Base-by-base conservation (phyloP, 208 protist genomes). In the Trypanosoma avium region DNA sequence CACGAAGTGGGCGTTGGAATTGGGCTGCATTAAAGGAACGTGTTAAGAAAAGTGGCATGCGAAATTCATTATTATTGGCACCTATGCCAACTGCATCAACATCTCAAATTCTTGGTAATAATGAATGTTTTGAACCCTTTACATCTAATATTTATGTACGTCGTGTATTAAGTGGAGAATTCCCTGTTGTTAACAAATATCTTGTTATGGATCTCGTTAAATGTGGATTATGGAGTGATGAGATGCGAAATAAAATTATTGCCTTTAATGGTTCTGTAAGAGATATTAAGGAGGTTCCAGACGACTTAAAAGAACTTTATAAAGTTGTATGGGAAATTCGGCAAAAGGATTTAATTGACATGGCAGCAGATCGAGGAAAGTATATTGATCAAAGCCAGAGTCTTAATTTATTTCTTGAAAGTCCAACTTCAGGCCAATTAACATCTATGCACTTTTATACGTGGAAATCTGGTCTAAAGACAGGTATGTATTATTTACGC, bases 31-130 rank as follows among this genome's bases (percentile, higher is more conserved):
- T 99, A 15, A 92, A 92, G 59, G 70, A 82, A 47, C 67, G 91
- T 35, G 97, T 99, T 24, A 58, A 76, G 30, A 24, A 78, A 54
- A 73, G 92, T 61, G 99, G 99, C 59, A 63, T 99, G 50, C 88
- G 98, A 66, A 99, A 99, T 88, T 98, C 90, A 19, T 90, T 99
- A 8, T 84, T 99, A 8, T 61, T 99, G 1, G 98, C 98, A 13
- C 98, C 98, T 33, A 99, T 99, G 99, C 98, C 99, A n/a, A 99
- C 99, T n/a, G 99, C 99, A 12, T 98, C 95, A 24, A 99, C 99
- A 15, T 97, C 94, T 42, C 98, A 99, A 86, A 99, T 99, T 66
- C 87, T 99, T 27, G 98, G 98, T 61, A 99, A 99, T 86, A 99
- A 99, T 79, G 99, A 99, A 89, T 99, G 97, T 83, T 98, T 99